phyloP scores from a whole-genome alignment of 228 moss, liverwort and hornwort genomes.

The Sphagnum fallax region DNA sequence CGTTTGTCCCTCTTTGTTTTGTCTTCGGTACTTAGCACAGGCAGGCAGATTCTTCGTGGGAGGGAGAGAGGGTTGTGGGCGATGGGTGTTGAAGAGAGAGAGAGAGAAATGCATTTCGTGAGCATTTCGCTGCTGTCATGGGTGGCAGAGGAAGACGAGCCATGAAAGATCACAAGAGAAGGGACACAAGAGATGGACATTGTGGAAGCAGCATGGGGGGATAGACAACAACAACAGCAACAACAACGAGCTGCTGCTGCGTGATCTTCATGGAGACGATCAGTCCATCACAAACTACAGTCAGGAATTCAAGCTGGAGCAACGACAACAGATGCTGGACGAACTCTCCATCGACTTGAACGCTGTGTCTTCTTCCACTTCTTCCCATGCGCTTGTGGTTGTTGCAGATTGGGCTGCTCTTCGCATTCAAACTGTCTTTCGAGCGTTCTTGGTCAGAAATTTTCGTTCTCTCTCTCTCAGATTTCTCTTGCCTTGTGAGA shows the following conservation, averaged over 20 bases:
- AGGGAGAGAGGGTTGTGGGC: no score
- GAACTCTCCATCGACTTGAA: constrained; percentile 20
- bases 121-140: not conserved
- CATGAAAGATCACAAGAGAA: constrained; percentile 37
- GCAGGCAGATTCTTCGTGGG: no score
- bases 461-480: not conserved
- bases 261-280: constrained; percentile 33
- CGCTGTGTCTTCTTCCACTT: constrained; percentile 13
- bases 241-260: no score
- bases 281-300: constrained; percentile 45
- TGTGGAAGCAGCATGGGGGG: constrained; percentile 31
- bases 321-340: constrained; percentile 32
- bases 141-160: constrained; percentile 16
- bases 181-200: constrained; percentile 48
- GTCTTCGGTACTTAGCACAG: not conserved
- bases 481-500: not conserved
- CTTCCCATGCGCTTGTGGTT: constrained; percentile 36
- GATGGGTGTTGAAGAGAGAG: not conserved
- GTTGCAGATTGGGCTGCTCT: constrained; percentile 61
- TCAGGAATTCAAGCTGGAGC: constrained; percentile 57
- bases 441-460: constrained; percentile 38
- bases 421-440: constrained; percentile 57
- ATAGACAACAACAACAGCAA: constrained; percentile 9
- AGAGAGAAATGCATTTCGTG: not conserved
- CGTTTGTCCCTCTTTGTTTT: not conserved